phyloP scores from a whole-genome alignment of 441 rosid genomes.

The Dalechampia spathulata region DNA sequence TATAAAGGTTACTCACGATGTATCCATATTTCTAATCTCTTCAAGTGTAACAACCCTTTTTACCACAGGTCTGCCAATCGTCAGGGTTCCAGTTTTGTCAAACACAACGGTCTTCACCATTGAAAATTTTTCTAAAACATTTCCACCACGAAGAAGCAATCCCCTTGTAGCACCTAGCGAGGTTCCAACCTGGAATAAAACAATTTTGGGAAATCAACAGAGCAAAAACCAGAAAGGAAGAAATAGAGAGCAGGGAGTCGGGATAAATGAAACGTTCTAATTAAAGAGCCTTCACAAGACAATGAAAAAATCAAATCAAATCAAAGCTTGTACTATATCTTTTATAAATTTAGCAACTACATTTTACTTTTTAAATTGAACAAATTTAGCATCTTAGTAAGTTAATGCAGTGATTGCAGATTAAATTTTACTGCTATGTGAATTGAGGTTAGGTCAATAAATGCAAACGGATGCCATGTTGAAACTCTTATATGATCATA shows the following conservation, averaged over 20 bases:
- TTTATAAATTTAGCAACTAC: no score
- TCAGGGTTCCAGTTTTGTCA: conserved; percentile 94
- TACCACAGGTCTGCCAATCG: conserved; percentile 86
- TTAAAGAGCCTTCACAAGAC: no score
- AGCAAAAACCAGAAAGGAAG: background rate
- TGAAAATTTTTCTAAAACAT: conserved; percentile 79
- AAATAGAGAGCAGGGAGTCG: background rate
- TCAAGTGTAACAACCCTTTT: conserved; percentile 53
- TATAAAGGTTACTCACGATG: no score
- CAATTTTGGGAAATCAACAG: background rate
- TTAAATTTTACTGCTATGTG: no score
- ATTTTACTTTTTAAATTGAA: no score
- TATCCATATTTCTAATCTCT: conserved; percentile 24
- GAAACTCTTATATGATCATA: no score
- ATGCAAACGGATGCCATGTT: no score
- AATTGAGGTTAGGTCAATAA: no score
- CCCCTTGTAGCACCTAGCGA: conserved; percentile 95
- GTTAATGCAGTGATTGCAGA: no score
- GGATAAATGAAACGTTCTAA: conserved; percentile 7
- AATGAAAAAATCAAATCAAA: no score
- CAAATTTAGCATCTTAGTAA: no score
- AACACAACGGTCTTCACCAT: conserved; percentile 70
- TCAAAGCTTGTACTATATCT: no score
- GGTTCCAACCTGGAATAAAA: conserved; percentile 63
- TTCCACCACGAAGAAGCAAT: conserved; percentile 89